Conservation (phyloP, 2,329 filamentous ascomycete species). For the Aureobasidium zeae region DNA sequence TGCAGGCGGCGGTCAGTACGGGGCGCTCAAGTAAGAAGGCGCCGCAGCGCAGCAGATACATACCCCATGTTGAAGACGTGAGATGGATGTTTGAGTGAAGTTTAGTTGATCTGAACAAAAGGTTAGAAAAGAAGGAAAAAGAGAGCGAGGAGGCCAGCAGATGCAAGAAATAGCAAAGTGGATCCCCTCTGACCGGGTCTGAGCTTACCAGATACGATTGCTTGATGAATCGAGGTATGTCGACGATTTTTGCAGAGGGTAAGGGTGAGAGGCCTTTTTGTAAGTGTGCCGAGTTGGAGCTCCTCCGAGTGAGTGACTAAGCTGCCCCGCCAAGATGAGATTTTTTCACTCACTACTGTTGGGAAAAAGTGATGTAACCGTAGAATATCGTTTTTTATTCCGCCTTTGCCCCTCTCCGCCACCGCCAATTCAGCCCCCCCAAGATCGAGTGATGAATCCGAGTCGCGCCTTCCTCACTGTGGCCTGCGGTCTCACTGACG, state of each 20-base stretch:
- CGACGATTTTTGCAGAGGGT: constrained; percentile 16
- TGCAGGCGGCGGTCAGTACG: constrained; percentile 31
- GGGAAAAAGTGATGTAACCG: constrained; percentile 13
- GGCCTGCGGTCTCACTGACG: constrained; percentile 2
- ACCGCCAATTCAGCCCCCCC: too few species aligned
- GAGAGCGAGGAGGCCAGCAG: constrained; percentile 4
- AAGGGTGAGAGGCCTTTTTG: constrained; percentile 14
- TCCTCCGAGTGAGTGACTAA: constrained; percentile 14
- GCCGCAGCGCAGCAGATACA: constrained; percentile 27
- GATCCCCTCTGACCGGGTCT: constrained; percentile 11
- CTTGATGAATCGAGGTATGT: constrained; percentile 20
- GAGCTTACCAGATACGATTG: constrained; percentile 21
- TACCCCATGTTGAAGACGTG: constrained; percentile 53
- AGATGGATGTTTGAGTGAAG: constrained; percentile 25
- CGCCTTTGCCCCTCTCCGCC: too few species aligned
- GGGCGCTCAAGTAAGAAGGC: background rate
- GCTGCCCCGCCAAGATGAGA: constrained; percentile 14
- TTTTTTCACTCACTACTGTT: constrained; percentile 14
- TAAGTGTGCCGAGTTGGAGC: too few species aligned
- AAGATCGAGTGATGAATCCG: too few species aligned
- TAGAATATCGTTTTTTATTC: constrained; percentile 4
- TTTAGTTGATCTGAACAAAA: constrained; percentile 23
- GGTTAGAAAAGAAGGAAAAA: constrained; percentile 12
- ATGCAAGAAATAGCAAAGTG: constrained; percentile 14
- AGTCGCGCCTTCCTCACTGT: constrained; percentile 9